These are phyloP conservation scores for Colletotrichum falcatum DNA, from an alignment of 2,329 filamentous ascomycete species.

Conservation along the genomic window DNA sequence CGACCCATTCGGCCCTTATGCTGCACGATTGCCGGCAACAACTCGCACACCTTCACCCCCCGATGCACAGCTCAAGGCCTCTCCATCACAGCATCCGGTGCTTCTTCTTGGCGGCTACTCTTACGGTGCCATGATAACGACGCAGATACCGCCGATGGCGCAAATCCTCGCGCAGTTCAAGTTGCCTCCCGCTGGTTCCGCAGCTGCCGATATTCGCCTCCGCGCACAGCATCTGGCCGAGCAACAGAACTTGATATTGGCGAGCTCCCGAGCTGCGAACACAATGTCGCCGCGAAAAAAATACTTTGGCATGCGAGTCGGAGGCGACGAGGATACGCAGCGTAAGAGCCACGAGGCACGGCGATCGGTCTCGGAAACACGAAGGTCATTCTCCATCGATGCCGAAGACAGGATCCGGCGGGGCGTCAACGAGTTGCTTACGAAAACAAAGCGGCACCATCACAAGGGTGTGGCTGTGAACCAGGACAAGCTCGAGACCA, in stretches of 20 bases:
- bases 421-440: constrained; percentile 61
- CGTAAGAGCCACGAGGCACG: constrained; percentile 55
- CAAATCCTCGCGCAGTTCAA: constrained; percentile 71
- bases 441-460: constrained; percentile 52
- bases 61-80: constrained; percentile 6
- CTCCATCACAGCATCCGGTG: constrained; percentile 45
- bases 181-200: constrained; percentile 63
- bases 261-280: constrained; percentile 50
- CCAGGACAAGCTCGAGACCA: constrained; percentile 41
- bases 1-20: constrained; percentile 51
- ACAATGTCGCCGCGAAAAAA: constrained; percentile 44
- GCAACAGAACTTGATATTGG: constrained; percentile 66
- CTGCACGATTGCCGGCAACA: constrained; percentile 7
- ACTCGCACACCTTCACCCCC: constrained; percentile 23
- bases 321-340: constrained; percentile 60
- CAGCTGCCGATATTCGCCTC: constrained; percentile 76
- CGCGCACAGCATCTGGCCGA: constrained; percentile 76
- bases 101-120: constrained; percentile 85
- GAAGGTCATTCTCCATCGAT: constrained; percentile 55
- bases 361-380: constrained; percentile 55
- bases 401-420: constrained; percentile 61
- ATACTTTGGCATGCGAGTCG: constrained; percentile 59
- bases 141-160: constrained; percentile 73
- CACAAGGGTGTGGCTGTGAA: constrained; percentile 28
- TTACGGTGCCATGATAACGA: constrained; percentile 87